A percentile compares a stretch with the other conserved stretches of the same genome.
Conservation (phyloP, 257 asterid species). For the Petunia axillaris region DNA sequence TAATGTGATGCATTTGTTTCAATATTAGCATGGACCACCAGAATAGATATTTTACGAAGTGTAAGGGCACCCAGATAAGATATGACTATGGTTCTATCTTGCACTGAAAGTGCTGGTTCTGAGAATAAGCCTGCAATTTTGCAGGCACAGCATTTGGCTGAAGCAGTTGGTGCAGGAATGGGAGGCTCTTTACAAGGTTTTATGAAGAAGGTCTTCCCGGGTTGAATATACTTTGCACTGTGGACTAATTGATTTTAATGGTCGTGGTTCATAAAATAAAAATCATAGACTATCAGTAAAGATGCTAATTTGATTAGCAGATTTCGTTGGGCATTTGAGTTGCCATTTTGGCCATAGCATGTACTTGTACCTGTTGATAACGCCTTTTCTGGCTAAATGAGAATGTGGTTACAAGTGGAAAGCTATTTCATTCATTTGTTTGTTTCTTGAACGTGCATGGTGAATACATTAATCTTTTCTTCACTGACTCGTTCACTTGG, state of each 20-base stretch:
- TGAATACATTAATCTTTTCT: neutral
- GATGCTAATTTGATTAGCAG: constrained; percentile 9
- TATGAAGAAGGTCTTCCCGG: constrained; percentile 51
- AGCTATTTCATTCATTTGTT: neutral
- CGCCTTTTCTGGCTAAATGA: neutral
- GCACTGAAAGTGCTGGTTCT: neutral
- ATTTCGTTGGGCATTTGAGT: neutral
- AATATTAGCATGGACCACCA: neutral
- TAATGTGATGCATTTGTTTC: neutral
- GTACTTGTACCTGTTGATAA: neutral
- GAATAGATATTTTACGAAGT: neutral
- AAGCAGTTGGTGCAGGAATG: constrained; percentile 86
- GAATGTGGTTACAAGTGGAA: neutral
- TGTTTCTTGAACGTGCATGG: neutral
- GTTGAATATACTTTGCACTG: constrained; percentile 38
- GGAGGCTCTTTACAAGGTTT: constrained; percentile 79
- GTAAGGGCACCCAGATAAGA: neutral
- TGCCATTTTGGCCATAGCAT: neutral
- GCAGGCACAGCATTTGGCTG: constrained; percentile 84
- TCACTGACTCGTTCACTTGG: neutral
- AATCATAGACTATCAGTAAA: neutral
- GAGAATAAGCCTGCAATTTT: constrained; percentile 25
- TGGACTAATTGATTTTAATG: neutral
- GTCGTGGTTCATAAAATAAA: neutral
- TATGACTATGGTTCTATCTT: neutral